Evolutionary conservation across 192 early-diverging fungal genomes (phyloP), one percentile per base, ranked within the genome.

Genomic region (Phycomyces nitens): DNA sequence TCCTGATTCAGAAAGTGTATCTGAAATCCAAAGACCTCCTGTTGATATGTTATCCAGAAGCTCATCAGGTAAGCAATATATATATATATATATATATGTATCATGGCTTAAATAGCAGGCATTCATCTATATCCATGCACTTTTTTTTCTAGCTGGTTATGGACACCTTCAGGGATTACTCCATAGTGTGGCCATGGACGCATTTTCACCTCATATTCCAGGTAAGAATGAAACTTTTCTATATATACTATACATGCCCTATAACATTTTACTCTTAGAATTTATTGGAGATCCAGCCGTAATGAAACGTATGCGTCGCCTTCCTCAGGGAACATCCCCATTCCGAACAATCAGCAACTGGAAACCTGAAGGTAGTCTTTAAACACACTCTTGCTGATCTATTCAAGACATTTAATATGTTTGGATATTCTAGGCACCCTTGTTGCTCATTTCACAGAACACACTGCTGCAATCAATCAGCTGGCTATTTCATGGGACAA

Each of bases 361-460:
- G 90, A 80, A 85, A 52, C 92, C 91, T 4, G 85, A 90, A 70
- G 91, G 88, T 61, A 82, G 50, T 7, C 55, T 20, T 50, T 43
- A 11, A 42, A 21, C 34, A 16, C 16, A 9, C 16, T 16, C 43
- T 44, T 44, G 9, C 16, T 44, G n/a, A n/a, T n/a, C n/a, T n/a
- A n/a, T n/a, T n/a, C n/a, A n/a, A n/a, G n/a, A n/a, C n/a, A n/a
- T n/a, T n/a, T n/a, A n/a, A n/a, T 44, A 16, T 29, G 41, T 27
- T 20, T n/a, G 0, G n/a, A 1, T 52, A 10, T 38, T 34, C 47
- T 66, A 72, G 76, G 86, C 16, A 87, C 77, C 12, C 66, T 96
- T 38, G 84, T 95, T 14, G 91, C 90, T 10, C 87, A 91, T 59
- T 73, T 96, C 18, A 77, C 82, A 11, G 94, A 98, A 60, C 96